phyloP scores from a whole-genome alignment of 2,329 filamentous ascomycete genomes.

The Colletotrichum caudatum region DNA sequence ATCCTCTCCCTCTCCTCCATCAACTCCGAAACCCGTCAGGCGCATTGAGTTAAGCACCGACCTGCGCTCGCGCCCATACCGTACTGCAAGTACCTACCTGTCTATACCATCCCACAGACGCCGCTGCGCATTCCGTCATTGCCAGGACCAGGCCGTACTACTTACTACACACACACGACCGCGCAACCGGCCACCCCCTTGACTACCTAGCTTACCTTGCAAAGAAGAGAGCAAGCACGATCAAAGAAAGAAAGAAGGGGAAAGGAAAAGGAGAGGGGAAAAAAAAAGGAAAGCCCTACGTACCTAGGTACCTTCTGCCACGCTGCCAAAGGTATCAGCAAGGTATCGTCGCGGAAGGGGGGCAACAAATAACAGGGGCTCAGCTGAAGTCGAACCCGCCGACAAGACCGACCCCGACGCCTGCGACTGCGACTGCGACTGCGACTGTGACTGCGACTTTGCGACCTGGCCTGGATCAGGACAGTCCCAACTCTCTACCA shows the following conservation, averaged over 20 bases:
- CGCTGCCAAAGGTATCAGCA: constrained; percentile 7
- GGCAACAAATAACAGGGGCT: constrained; percentile 28
- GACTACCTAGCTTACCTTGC: constrained; percentile 19
- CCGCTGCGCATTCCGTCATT: constrained; percentile 5
- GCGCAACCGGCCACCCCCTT: constrained; percentile 23
- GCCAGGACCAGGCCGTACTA: neutral
- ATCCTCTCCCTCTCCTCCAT: constrained; percentile 16
- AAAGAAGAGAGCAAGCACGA: constrained; percentile 4
- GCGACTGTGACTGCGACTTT: constrained; percentile 26
- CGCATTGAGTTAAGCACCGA: constrained; percentile 42
- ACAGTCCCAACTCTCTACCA: constrained; percentile 20
- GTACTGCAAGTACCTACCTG: neutral
- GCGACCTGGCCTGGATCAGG: constrained; percentile 24
- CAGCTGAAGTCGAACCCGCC: constrained; percentile 33
- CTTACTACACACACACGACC: constrained; percentile 12
- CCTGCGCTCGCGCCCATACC: constrained; percentile 21
- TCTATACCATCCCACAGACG: neutral
- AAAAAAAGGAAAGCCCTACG: neutral
- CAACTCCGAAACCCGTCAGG: constrained; percentile 39
- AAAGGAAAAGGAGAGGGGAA: neutral
- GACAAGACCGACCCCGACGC: constrained; percentile 28
- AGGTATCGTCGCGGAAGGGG: neutral
- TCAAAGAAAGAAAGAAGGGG: neutral
- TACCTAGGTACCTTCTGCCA: neutral
- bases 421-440: constrained; percentile 9